A percentile compares a stretch with the other conserved stretches of the same genome.
Evolutionary conservation across 768 basidiomycete genomes (phyloP).

Genomic region (Lyophyllum decastes): DNA sequence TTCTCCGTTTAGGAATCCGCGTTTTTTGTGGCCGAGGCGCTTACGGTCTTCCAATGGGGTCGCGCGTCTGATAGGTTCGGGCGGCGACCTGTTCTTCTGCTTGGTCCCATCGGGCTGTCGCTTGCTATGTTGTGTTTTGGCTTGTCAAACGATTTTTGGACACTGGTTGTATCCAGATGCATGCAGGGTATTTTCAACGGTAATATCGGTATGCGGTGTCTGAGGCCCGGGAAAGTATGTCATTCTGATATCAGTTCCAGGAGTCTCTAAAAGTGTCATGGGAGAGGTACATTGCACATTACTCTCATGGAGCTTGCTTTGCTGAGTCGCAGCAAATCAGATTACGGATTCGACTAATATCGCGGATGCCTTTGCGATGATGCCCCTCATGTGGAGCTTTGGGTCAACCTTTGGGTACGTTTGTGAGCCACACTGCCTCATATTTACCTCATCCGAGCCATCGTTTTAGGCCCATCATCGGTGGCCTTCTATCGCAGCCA

Average conservation of each 20-base stretch:
- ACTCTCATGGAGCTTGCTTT: not conserved
- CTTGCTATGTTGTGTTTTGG: constrained; percentile 37
- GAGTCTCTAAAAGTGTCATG: constrained; percentile 20
- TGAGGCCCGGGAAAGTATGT: not conserved
- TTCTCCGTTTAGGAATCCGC: constrained; percentile 28
- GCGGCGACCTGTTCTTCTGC: constrained; percentile 32
- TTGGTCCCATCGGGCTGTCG: constrained; percentile 33
- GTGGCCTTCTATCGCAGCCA: constrained; percentile 33
- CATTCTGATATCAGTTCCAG: constrained; percentile 1
- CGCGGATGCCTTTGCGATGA: constrained; percentile 27
- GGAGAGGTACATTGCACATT: constrained; percentile 14
- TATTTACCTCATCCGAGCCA: not conserved
- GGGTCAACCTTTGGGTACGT: constrained; percentile 27
- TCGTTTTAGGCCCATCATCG: constrained; percentile 48
- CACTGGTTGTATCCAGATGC: constrained; percentile 15
- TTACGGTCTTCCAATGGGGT: constrained; percentile 33
- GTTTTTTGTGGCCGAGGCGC: constrained; percentile 36
- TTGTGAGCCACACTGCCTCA: not conserved
- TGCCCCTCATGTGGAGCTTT: constrained; percentile 28
- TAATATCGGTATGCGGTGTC: constrained; percentile 30
- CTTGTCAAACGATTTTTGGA: constrained; percentile 27
- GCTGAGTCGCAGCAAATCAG: constrained; percentile 9
- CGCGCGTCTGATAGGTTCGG: constrained; percentile 37
- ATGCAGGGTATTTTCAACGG: constrained; percentile 20
- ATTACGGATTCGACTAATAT: constrained; percentile 28